Evolutionary conservation across 2,329 filamentous ascomycete genomes (phyloP).

Genomic region (Reticulascus tulasneorum): DNA sequence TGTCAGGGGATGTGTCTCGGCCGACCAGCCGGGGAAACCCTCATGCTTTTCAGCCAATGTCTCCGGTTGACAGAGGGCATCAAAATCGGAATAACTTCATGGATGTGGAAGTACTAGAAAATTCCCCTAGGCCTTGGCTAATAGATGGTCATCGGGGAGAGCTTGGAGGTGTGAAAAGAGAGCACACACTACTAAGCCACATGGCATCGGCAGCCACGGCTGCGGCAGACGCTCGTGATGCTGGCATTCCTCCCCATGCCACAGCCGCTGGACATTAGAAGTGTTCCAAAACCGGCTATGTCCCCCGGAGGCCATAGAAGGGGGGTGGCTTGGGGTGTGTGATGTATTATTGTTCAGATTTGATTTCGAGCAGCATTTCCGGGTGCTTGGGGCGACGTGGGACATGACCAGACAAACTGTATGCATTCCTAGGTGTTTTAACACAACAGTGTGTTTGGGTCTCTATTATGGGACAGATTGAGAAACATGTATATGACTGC

Average conservation of each 20-base stretch:
- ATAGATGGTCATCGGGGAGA: slow-evolving; percentile 10
- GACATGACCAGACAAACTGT: too few relatives aligned
- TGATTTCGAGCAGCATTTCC: too few relatives aligned
- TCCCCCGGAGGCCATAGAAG: too few relatives aligned
- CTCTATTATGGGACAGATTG: too few relatives aligned
- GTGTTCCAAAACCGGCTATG: too few relatives aligned
- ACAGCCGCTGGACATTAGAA: too few relatives aligned
- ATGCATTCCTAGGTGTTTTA: too few relatives aligned
- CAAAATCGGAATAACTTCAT: slow-evolving; percentile 10
- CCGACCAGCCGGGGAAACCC: slow-evolving; percentile 6
- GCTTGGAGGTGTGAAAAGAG: slow-evolving; percentile 14
- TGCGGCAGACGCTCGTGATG: slow-evolving; percentile 19
- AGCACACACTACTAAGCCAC: slow-evolving; percentile 26
- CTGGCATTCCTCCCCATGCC: slow-evolving; percentile 1
- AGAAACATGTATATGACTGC: too few relatives aligned
- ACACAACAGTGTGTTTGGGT: too few relatives aligned
- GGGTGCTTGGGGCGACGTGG: too few relatives aligned
- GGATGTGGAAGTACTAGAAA: slow-evolving; percentile 10
- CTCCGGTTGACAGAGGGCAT: slow-evolving; percentile 5
- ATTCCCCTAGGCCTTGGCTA: slow-evolving; percentile 8
- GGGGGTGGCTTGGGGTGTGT: too few relatives aligned
- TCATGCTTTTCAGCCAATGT: neutral
- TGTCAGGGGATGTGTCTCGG: slow-evolving; percentile 8
- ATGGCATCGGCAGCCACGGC: slow-evolving; percentile 30
- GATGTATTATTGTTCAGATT: too few relatives aligned